Evolutionary conservation across 768 basidiomycete species (phyloP).

Genomic region (Boletus patriciae): DNA sequence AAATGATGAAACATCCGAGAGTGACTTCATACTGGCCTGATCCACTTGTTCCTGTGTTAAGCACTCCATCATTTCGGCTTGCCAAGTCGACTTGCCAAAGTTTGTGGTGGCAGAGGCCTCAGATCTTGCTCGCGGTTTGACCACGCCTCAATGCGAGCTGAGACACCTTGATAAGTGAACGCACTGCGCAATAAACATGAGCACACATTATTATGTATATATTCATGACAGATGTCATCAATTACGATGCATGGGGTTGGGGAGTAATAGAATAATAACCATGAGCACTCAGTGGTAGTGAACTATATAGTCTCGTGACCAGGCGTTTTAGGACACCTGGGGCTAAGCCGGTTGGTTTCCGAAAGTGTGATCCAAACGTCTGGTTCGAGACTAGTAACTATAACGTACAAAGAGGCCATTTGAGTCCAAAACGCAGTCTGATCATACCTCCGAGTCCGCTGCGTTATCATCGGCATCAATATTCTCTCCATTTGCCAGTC

Average conservation of each 20-base stretch:
- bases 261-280: slow-evolving; percentile 10
- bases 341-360: too few relatives aligned
- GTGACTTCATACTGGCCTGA: slow-evolving; percentile 41
- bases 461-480: slow-evolving; percentile 38
- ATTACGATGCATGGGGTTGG: slow-evolving; percentile 6
- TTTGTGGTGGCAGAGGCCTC: not conserved
- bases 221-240: not conserved
- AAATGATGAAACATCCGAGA: not conserved
- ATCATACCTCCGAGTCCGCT: slow-evolving; percentile 30
- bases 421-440: not conserved
- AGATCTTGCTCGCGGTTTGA: not conserved
- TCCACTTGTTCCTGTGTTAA: slow-evolving; percentile 58
- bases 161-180: too few relatives aligned
- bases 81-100: not conserved
- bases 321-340: too few relatives aligned
- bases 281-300: not conserved
- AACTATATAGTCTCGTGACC: not conserved
- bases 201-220: too few relatives aligned
- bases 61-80: slow-evolving; percentile 36
- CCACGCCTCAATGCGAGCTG: too few relatives aligned
- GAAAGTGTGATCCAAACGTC: too few relatives aligned
- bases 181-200: too few relatives aligned
- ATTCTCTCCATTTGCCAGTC: slow-evolving; percentile 57
- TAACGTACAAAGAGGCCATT: slow-evolving; percentile 7
- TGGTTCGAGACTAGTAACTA: not conserved